phyloP scores from a whole-genome alignment of 352 stramenopile genomes.

The Pythium aphanidermatum region DNA sequence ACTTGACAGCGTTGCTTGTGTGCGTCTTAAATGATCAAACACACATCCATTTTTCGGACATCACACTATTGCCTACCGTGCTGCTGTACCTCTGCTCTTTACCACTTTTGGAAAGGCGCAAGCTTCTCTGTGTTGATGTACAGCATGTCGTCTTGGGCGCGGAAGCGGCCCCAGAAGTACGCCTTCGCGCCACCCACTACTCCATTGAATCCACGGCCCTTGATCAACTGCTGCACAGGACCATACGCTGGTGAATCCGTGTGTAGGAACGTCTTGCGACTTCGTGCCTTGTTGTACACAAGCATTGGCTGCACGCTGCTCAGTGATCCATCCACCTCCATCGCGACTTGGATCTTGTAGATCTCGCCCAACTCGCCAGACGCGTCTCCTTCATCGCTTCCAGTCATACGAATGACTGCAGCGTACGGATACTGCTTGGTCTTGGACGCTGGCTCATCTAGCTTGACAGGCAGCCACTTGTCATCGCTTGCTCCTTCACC shows the following conservation, averaged over 20 bases:
- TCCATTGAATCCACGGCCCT: constrained; percentile 44
- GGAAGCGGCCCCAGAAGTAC: constrained; percentile 86
- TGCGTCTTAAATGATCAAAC: too few relatives aligned
- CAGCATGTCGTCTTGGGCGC: constrained; percentile 76
- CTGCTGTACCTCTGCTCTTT: constrained; percentile 10
- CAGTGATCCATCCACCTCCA: constrained; percentile 49
- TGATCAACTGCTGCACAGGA: constrained; percentile 56
- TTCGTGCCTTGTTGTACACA: constrained; percentile 85
- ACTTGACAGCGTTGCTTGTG: too few relatives aligned
- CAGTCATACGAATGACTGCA: constrained; percentile 83
- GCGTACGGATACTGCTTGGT: constrained; percentile 74
- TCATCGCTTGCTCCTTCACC: constrained; percentile 20
- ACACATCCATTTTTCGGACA: background rate
- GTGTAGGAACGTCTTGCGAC: constrained; percentile 85
- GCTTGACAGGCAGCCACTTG: constrained; percentile 74
- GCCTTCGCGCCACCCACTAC: constrained; percentile 73
- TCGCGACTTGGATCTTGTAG: constrained; percentile 88
- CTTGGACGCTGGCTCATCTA: constrained; percentile 78
- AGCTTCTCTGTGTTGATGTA: constrained; percentile 85
- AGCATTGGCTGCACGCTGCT: constrained; percentile 80
- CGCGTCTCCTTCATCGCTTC: constrained; percentile 55
- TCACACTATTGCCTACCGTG: background rate
- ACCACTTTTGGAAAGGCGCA: constrained; percentile 76
- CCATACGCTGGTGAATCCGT: constrained; percentile 72
- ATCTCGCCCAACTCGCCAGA: constrained; percentile 77